phyloP scores from a whole-genome alignment of 306 rosid genomes.

The Casuarina glauca region DNA sequence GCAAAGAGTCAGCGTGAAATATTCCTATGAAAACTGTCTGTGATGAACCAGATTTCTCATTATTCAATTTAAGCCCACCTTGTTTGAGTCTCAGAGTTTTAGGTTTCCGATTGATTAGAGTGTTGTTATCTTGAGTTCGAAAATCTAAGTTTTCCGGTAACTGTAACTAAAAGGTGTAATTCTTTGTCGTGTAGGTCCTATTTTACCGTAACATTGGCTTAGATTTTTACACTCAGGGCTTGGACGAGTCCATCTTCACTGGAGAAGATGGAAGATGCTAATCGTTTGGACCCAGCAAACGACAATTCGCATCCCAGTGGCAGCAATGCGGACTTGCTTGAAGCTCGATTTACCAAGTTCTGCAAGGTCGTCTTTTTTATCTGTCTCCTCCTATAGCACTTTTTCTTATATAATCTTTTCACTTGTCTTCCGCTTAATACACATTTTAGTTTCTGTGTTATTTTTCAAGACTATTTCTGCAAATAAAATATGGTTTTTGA shows the following conservation, averaged over 20 bases:
- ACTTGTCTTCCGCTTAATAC: not conserved
- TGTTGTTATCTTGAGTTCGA: not conserved
- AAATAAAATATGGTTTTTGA: conserved; percentile 12
- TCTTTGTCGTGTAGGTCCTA: not conserved
- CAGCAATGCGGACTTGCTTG: conserved; percentile 35
- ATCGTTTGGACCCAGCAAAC: conserved; percentile 23
- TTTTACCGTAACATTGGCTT: conserved; percentile 12
- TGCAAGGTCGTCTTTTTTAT: conserved; percentile 54
- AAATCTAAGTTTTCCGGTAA: not conserved
- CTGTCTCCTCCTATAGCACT: not conserved
- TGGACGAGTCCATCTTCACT: conserved; percentile 44
- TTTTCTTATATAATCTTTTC: not conserved
- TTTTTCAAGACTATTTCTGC: not conserved
- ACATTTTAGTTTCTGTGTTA: not conserved
- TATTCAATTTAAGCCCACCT: no score
- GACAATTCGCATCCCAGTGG: conserved; percentile 25
- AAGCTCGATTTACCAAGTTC: conserved; percentile 55
- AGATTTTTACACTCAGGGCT: conserved; percentile 34
- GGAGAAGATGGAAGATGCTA: conserved; percentile 54
- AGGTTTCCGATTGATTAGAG: not conserved
- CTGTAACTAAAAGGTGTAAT: not conserved
- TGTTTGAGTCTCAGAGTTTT: not conserved
- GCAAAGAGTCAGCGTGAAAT: no score
- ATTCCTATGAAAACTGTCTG: no score
- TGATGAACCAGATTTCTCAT: no score